Evolutionary conservation across 2,329 filamentous ascomycete genomes (phyloP).

Genomic region (Penicillium griseofulvum): DNA sequence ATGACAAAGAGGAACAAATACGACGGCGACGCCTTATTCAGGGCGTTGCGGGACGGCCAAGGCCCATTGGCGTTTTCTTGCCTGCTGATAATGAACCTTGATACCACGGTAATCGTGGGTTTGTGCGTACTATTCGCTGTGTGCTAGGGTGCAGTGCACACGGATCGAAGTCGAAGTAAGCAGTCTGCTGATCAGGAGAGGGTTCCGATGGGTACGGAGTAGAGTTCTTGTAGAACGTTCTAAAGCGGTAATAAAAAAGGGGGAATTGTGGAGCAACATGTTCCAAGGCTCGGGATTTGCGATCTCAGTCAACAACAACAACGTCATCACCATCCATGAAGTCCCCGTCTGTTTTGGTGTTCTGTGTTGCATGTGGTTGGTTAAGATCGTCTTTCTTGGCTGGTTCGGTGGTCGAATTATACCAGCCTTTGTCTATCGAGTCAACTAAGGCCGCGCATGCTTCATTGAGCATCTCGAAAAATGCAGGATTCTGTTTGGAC

Average conservation of each 20-base stretch:
- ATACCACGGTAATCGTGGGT: not conserved
- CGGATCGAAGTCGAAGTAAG: constrained; percentile 12
- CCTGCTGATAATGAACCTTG: constrained; percentile 1
- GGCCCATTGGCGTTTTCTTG: not conserved
- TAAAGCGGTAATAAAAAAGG: not conserved
- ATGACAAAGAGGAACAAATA: not conserved
- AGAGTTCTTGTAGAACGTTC: constrained; percentile 7
- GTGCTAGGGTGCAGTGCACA: not conserved
- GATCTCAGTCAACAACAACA: constrained; percentile 33
- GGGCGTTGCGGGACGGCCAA: not conserved
- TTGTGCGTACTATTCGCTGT: constrained; percentile 8
- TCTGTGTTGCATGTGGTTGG: constrained; percentile 12
- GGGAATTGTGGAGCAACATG: not conserved
- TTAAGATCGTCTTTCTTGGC: constrained; percentile 19
- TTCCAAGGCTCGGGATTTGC: not conserved
- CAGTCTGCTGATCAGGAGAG: constrained; percentile 16
- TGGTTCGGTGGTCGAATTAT: constrained; percentile 29
- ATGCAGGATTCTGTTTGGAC: constrained; percentile 46
- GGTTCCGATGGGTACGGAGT: not conserved
- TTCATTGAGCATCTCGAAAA: constrained; percentile 39
- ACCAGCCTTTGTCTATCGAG: constrained; percentile 44
- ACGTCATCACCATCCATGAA: constrained; percentile 37
- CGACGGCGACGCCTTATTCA: not conserved
- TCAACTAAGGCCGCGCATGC: constrained; percentile 39
- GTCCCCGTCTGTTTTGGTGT: constrained; percentile 17